A percentile compares a stretch with the other conserved stretches of the same genome.
phyloP scores from a whole-genome alignment of 352 stramenopile species.

The Pythium vanterpoolii region DNA sequence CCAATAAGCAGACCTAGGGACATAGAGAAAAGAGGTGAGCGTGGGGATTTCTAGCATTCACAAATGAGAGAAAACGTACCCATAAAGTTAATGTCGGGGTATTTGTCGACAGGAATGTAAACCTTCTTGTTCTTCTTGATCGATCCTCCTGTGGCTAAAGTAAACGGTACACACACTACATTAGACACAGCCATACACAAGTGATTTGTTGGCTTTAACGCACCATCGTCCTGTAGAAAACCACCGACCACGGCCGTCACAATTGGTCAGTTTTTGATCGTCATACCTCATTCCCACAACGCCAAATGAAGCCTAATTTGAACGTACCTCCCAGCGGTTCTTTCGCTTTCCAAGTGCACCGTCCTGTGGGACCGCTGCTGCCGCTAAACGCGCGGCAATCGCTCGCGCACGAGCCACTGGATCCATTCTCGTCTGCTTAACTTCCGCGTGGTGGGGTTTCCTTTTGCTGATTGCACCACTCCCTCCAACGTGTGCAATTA shows the following conservation, averaged over 20 bases:
- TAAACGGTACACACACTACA: neutral
- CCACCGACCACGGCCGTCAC: neutral
- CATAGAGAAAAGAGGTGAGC: neutral
- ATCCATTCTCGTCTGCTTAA: constrained; percentile 38
- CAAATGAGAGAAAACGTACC: constrained; percentile 28
- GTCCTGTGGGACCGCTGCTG: constrained; percentile 65
- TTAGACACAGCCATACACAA: neutral
- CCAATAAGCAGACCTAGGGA: constrained; percentile 78
- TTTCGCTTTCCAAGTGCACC: constrained; percentile 73
- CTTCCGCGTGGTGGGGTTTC: constrained; percentile 22
- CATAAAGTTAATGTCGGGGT: constrained; percentile 94
- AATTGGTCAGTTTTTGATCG: constrained; percentile 3
- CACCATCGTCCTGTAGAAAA: constrained; percentile 42
- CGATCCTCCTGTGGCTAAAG: neutral
- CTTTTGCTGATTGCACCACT: constrained; percentile 9
- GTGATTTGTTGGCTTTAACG: neutral
- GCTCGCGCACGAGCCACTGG: constrained; percentile 76
- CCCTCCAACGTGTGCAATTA: constrained; percentile 22
- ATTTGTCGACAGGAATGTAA: constrained; percentile 89
- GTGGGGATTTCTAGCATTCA: neutral
- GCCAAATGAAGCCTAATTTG: neutral
- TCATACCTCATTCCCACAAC: neutral
- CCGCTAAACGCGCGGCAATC: constrained; percentile 77
- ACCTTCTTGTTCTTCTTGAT: constrained; percentile 89
- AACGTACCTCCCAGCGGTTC: constrained; percentile 78